Conservation (phyloP, 1,139 yeast species). For the Geotrichum restrictum region DNA sequence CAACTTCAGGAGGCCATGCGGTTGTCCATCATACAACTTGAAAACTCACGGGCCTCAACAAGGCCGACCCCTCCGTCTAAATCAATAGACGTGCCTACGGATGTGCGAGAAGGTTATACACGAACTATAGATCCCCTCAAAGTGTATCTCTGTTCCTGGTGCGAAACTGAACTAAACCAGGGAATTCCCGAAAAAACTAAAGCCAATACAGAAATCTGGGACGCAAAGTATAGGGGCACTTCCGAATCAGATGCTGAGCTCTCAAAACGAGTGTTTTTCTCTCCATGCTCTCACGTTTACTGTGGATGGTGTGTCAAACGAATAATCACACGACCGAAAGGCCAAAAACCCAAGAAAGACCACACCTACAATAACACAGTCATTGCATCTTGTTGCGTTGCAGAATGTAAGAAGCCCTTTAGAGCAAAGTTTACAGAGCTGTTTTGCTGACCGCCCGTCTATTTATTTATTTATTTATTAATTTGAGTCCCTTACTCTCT, state of each 20-base stretch:
- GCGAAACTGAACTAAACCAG: conserved; percentile 65
- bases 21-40: not conserved
- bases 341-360: conserved; percentile 2
- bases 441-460: conserved; percentile 23
- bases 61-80: conserved; percentile 1
- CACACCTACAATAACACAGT: not conserved
- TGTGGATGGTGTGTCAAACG: conserved; percentile 80
- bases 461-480: not conserved
- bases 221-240: conserved; percentile 37
- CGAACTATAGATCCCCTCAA: conserved; percentile 5
- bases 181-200: conserved; percentile 53
- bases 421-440: conserved; percentile 28
- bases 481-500: not conserved
- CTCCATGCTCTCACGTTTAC: conserved; percentile 78
- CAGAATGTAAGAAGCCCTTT: conserved; percentile 27
- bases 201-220: conserved; percentile 42
- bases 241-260: conserved; percentile 57
- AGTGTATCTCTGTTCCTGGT: conserved; percentile 51
- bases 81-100: conserved; percentile 8
- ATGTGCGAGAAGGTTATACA: conserved; percentile 7
- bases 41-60: not conserved
- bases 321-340: conserved; percentile 35
- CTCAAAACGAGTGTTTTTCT: conserved; percentile 63
- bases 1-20: not conserved
- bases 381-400: conserved; percentile 21